These are phyloP conservation scores for Chrysochromulina parva DNA, from an alignment of 78 protist species.

Conservation along the genomic window DNA sequence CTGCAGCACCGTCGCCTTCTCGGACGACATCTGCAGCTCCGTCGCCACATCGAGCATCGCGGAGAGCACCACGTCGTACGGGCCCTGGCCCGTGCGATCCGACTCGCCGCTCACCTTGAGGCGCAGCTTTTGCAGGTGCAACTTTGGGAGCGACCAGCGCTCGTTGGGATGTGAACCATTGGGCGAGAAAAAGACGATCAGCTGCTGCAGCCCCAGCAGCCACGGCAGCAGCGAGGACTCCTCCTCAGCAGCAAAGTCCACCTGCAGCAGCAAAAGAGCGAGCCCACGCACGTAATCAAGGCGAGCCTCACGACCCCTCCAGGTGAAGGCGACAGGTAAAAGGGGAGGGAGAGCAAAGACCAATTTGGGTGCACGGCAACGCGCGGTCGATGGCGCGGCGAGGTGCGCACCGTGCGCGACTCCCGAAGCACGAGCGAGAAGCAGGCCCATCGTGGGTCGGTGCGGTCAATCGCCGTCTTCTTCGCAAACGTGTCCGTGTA, in stretches of 20 bases:
- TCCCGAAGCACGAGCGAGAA: neutral
- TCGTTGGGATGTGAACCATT: neutral
- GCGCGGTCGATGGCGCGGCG: too few relatives aligned
- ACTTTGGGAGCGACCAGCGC: neutral
- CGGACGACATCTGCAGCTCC: neutral
- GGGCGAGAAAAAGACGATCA: neutral
- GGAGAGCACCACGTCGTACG: constrained; percentile 7
- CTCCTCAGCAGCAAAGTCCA: neutral
- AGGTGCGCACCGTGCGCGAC: neutral
- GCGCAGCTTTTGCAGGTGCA: neutral
- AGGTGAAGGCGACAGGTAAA: too few relatives aligned
- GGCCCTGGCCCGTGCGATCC: neutral
- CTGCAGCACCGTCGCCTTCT: neutral
- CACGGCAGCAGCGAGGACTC: neutral
- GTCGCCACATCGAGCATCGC: neutral
- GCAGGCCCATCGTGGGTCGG: neutral
- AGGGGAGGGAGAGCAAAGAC: too few relatives aligned
- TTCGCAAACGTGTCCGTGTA: neutral
- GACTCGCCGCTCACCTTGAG: neutral
- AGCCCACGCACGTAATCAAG: too few relatives aligned
- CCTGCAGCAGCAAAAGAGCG: neutral
- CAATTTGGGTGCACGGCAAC: too few relatives aligned
- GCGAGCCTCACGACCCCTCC: too few relatives aligned
- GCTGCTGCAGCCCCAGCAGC: constrained; percentile 3
- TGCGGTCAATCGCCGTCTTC: neutral